phyloP scores from a whole-genome alignment of 441 rosid genomes.

The Populus hybrid region DNA sequence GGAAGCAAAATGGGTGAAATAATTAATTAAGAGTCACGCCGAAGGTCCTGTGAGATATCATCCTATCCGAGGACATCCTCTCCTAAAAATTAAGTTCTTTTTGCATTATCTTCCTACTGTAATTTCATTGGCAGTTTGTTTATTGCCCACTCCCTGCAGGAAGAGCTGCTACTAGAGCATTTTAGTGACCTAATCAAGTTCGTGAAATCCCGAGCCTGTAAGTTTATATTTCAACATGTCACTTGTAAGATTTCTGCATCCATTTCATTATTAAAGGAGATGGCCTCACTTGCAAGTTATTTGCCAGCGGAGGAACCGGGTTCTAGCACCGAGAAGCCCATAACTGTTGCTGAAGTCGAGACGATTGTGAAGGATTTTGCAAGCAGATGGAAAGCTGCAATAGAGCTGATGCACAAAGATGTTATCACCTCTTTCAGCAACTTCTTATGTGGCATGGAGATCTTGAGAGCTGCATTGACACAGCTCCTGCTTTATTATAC shows the following conservation, averaged over 20 bases:
- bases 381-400: constrained; percentile 89
- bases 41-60: background rate
- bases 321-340: constrained; percentile 58
- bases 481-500: constrained; percentile 95
- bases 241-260: background rate
- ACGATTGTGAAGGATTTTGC: constrained; percentile 70
- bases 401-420: constrained; percentile 97
- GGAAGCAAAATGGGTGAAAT: background rate
- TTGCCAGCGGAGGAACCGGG: constrained; percentile 79
- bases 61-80: background rate
- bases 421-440: constrained; percentile 97
- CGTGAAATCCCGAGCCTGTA: constrained; percentile 86
- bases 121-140: background rate
- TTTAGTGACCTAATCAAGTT: constrained; percentile 88
- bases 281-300: constrained; percentile 12
- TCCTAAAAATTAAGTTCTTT: background rate
- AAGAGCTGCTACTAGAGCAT: constrained; percentile 89
- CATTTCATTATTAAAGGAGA: background rate
- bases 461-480: constrained; percentile 78
- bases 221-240: constrained; percentile 26
- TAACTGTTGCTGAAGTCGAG: constrained; percentile 66
- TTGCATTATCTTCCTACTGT: background rate
- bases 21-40: background rate
- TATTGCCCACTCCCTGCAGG: constrained; percentile 46
- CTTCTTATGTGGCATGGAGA: constrained; percentile 97